phyloP scores from a whole-genome alignment of 495 filamentous ascomycete species.

The Neurospora sp. region DNA sequence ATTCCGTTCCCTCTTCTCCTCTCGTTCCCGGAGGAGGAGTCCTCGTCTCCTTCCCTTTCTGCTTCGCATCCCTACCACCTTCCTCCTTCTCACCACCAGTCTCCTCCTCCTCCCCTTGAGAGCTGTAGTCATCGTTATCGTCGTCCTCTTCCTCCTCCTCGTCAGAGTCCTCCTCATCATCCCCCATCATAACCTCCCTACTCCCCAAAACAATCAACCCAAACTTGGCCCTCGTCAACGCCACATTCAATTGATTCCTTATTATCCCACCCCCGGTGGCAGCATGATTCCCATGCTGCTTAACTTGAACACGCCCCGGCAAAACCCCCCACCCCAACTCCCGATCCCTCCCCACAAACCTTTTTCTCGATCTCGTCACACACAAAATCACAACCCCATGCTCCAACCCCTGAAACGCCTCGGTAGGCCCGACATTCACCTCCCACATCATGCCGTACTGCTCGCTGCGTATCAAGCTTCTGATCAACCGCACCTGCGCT shows the following conservation, averaged over 20 bases:
- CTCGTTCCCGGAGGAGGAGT: background rate
- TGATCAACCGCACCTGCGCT: slow-evolving; percentile 39
- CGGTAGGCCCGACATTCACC: slow-evolving; percentile 46
- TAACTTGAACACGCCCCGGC: background rate
- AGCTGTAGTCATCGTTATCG: background rate
- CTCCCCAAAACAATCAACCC: slow-evolving; percentile 44
- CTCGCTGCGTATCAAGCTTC: slow-evolving; percentile 24
- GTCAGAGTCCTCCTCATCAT: slow-evolving; percentile 11
- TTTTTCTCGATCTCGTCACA: slow-evolving; percentile 38
- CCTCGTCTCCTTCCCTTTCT: background rate
- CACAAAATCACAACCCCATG: slow-evolving; percentile 45
- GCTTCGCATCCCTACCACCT: background rate
- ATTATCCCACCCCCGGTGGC: slow-evolving; percentile 7
- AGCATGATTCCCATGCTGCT: too few species aligned
- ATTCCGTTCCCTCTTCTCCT: background rate
- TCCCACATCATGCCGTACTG: slow-evolving; percentile 22
- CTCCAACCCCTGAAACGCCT: slow-evolving; percentile 49
- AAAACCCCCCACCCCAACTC: slow-evolving; percentile 39
- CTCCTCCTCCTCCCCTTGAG: too few species aligned
- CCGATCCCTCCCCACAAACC: slow-evolving; percentile 37
- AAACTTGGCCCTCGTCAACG: slow-evolving; percentile 44
- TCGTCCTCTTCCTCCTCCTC: background rate
- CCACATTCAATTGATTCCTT: slow-evolving; percentile 42
- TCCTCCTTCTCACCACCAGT: background rate
- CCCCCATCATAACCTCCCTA: slow-evolving; percentile 27